Evolutionary conservation across 768 basidiomycete genomes (phyloP).

Genomic region (Termitomyces sp.): DNA sequence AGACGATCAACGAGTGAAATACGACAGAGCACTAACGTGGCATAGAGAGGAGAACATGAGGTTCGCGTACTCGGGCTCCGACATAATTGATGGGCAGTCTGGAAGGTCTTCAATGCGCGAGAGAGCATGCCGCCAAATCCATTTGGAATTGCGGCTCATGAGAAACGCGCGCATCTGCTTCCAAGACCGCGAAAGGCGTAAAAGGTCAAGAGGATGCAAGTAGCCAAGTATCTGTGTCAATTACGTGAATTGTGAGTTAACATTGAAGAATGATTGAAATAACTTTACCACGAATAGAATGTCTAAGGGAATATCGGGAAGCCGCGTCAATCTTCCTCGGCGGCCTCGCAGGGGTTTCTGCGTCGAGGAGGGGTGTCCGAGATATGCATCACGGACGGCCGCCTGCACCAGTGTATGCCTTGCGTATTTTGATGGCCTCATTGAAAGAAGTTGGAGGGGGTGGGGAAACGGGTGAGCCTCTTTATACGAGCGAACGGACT

Average conservation of each 20-base stretch:
- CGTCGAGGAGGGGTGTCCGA: background rate
- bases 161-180: constrained; percentile 36
- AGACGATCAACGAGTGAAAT: constrained; percentile 1
- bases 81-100: constrained; percentile 37
- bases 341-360: constrained; percentile 4
- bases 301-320: constrained; percentile 14
- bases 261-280: background rate
- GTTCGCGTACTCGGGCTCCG: constrained; percentile 38
- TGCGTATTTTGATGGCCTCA: constrained; percentile 1
- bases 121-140: constrained; percentile 37
- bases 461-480: background rate
- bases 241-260: background rate
- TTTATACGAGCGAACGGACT: background rate
- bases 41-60: constrained; percentile 39
- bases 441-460: background rate
- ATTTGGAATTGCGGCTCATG: constrained; percentile 31
- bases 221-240: constrained; percentile 32
- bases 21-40: constrained; percentile 26
- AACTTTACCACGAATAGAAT: constrained; percentile 12
- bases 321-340: constrained; percentile 7
- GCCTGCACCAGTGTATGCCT: constrained; percentile 2
- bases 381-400: background rate
- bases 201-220: constrained; percentile 38
- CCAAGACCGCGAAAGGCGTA: constrained; percentile 38
- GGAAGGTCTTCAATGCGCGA: constrained; percentile 33